phyloP scores from a whole-genome alignment of 2,329 filamentous ascomycete genomes.

The Hirsutella rhossiliensis region DNA sequence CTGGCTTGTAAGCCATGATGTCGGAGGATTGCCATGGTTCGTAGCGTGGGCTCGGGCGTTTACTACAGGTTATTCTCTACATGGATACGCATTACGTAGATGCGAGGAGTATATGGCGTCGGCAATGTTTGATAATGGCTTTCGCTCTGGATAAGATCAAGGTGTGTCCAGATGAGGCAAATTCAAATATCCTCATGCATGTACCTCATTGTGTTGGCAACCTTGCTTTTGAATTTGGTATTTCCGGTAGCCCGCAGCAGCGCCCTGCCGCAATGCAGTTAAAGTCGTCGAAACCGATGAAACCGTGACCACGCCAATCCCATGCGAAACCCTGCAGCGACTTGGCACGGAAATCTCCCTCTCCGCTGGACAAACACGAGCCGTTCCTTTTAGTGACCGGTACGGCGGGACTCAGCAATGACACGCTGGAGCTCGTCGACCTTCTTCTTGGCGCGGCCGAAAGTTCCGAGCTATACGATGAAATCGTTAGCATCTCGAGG shows the following conservation, averaged over 20 bases:
- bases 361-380: background rate
- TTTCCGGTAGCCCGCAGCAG: conserved; percentile 10
- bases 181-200: too few species aligned
- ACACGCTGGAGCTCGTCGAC: conserved; percentile 97
- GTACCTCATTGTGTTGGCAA: background rate
- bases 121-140: too few species aligned
- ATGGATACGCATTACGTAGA: too few species aligned
- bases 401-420: conserved; percentile 84
- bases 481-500: background rate
- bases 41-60: too few species aligned
- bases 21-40: too few species aligned
- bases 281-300: conserved; percentile 16
- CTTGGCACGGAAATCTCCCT: background rate
- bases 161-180: too few species aligned
- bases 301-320: conserved; percentile 24
- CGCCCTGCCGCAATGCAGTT: conserved; percentile 19
- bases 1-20: too few species aligned
- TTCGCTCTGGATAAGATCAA: too few species aligned
- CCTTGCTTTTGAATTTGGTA: conserved; percentile 18
- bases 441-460: conserved; percentile 98
- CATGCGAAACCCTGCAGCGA: conserved; percentile 16
- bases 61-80: too few species aligned
- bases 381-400: conserved; percentile 38
- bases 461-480: conserved; percentile 72
- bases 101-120: too few species aligned